Evolutionary conservation across 148 eudicot species (phyloP).

Genomic region (Rhododendron molle): DNA sequence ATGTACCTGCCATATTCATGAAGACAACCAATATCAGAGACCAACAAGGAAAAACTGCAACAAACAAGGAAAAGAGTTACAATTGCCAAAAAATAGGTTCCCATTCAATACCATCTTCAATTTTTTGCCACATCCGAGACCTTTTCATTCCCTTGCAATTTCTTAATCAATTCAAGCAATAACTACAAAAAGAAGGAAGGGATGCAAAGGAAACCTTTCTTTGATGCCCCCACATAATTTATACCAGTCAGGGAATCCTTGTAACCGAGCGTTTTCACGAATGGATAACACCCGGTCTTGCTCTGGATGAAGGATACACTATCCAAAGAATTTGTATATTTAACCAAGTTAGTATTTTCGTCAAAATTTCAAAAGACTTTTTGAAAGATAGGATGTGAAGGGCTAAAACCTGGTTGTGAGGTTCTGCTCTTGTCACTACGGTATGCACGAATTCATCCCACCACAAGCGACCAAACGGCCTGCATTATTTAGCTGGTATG

Average conservation of each 20-base stretch:
- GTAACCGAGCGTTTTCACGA: slow-evolving; percentile 51
- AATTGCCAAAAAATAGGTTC: not conserved
- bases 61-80: not conserved
- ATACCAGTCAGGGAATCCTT: slow-evolving; percentile 49
- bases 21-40: not conserved
- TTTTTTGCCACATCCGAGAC: not conserved
- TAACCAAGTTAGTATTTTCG: not conserved
- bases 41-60: not conserved
- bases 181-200: not conserved
- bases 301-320: slow-evolving; percentile 36
- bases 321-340: not conserved
- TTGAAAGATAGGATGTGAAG: not conserved
- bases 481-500: not conserved
- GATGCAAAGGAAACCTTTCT: slow-evolving; percentile 23
- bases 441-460: slow-evolving; percentile 23
- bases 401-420: slow-evolving; percentile 22
- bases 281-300: slow-evolving; percentile 47
- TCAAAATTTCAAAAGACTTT: not conserved
- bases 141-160: not conserved
- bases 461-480: slow-evolving; percentile 26
- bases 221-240: slow-evolving; percentile 33
- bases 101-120: not conserved
- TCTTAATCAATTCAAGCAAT: not conserved
- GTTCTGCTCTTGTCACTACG: slow-evolving; percentile 26
- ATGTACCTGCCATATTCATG: slow-evolving; percentile 31